Evolutionary conservation across 2,329 filamentous ascomycete species (phyloP).

Genomic region (Pezicula carpinea): DNA sequence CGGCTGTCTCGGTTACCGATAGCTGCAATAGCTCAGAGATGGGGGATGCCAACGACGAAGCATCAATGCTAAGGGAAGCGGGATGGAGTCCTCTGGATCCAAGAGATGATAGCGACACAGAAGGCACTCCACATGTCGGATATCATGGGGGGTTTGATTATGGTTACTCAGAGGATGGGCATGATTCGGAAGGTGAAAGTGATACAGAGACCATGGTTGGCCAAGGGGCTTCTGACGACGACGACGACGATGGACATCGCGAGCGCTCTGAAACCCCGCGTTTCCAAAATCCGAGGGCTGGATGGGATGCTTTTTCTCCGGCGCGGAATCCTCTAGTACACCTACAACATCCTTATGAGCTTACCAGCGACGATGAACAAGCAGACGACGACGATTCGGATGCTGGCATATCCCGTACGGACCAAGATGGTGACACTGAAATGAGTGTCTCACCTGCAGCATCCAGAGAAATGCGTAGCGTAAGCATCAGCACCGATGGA

Average conservation of each 20-base stretch:
- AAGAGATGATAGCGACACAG: constrained; percentile 25
- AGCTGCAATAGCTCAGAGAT: constrained; percentile 24
- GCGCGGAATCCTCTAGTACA: constrained; percentile 8
- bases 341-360: not conserved
- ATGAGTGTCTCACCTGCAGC: constrained; percentile 25
- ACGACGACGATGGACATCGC: constrained; percentile 19
- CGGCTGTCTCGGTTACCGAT: constrained; percentile 15
- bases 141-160: constrained; percentile 5
- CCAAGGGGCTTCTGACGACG: constrained; percentile 20
- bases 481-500: constrained; percentile 7
- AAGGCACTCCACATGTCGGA: constrained; percentile 12
- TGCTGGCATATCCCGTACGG: constrained; percentile 16
- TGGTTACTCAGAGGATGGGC: constrained; percentile 8
- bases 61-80: constrained; percentile 17
- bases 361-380: constrained; percentile 6
- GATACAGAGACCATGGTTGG: constrained; percentile 24
- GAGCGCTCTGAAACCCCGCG: constrained; percentile 18
- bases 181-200: constrained; percentile 20
- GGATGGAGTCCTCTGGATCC: constrained; percentile 31
- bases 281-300: not conserved
- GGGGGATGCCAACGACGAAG: constrained; percentile 22
- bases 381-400: constrained; percentile 21
- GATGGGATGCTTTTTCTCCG: constrained; percentile 1
- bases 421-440: constrained; percentile 30
- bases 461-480: constrained; percentile 11